Percentiles rank a stretch among this genome's conserved stretches.
These are phyloP conservation scores for Eustoma russellianum DNA, from an alignment of 257 asterid genomes.

Conservation along the genomic window DNA sequence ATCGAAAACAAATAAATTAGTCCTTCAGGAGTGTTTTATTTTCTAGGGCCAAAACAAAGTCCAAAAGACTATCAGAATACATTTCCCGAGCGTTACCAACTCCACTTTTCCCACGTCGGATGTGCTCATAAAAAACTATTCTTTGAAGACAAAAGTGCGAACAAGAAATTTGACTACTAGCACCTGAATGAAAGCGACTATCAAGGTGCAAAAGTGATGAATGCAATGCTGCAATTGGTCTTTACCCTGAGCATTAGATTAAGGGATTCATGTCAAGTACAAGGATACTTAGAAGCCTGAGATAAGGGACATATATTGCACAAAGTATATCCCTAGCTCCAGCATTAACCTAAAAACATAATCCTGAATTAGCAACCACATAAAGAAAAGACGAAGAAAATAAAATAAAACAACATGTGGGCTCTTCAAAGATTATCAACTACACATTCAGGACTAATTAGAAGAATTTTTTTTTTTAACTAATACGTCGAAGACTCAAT, in stretches of 20 bases:
- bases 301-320: too few relatives aligned
- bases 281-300: too few relatives aligned
- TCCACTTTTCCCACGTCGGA: constrained; percentile 86
- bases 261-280: too few relatives aligned
- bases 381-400: too few relatives aligned
- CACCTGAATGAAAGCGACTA: background rate
- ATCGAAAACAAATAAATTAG: constrained; percentile 75
- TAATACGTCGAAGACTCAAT: too few relatives aligned
- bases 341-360: constrained; percentile 46
- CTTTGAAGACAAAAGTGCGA: background rate
- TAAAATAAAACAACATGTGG: too few relatives aligned
- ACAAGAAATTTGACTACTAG: constrained; percentile 3
- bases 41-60: constrained; percentile 89
- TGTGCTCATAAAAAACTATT: constrained; percentile 92
- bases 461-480: too few relatives aligned
- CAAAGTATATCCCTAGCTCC: constrained; percentile 30
- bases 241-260: too few relatives aligned
- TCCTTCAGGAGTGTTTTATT: constrained; percentile 93
- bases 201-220: background rate
- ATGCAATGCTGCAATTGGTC: too few relatives aligned
- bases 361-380: too few relatives aligned
- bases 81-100: constrained; percentile 87
- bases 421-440: too few relatives aligned
- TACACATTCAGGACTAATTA: too few relatives aligned
- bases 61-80: constrained; percentile 95